A percentile compares a stretch with the other conserved stretches of the same genome.
These are phyloP conservation scores for Poronia punctata DNA, from an alignment of 495 filamentous ascomycete species.

Conservation along the genomic window DNA sequence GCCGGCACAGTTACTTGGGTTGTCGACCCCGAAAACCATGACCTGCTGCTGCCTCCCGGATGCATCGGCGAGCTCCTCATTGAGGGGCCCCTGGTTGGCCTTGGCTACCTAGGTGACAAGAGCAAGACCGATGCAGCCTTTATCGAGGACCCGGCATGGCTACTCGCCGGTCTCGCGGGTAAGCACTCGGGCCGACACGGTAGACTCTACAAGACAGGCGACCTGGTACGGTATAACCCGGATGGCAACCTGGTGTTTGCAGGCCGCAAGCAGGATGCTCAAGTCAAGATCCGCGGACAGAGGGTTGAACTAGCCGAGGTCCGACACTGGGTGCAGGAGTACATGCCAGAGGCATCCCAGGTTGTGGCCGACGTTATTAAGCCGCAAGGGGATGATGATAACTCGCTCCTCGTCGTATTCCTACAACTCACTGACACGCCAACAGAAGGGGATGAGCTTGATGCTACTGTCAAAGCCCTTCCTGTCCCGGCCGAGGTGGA, in stretches of 20 bases:
- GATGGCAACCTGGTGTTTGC: constrained; percentile 48
- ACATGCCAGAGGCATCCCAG: neutral
- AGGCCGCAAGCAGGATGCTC: constrained; percentile 23
- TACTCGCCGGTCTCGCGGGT: no score
- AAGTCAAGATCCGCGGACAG: constrained; percentile 35
- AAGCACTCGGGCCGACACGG: neutral
- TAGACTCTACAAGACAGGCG: constrained; percentile 52
- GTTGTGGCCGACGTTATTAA: neutral
- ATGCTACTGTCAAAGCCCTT: no score
- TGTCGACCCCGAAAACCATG: constrained; percentile 8
- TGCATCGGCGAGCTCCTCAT: constrained; percentile 47
- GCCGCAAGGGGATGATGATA: neutral
- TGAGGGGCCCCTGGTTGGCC: constrained; percentile 42
- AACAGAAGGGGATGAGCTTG: no score
- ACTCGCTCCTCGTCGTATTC: no score
- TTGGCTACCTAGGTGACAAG: constrained; percentile 48
- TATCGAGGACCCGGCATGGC: constrained; percentile 15
- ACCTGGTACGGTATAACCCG: constrained; percentile 49
- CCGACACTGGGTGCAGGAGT: constrained; percentile 48
- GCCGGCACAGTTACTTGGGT: constrained; percentile 16
- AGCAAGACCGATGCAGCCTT: constrained; percentile 47
- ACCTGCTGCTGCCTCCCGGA: constrained; percentile 2
- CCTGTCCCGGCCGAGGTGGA: no score
- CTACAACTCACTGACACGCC: no score
- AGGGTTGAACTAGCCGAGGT: constrained; percentile 44